Conservation (phyloP, 2,329 filamentous ascomycete species). For the Cordyceps farinosa region DNA sequence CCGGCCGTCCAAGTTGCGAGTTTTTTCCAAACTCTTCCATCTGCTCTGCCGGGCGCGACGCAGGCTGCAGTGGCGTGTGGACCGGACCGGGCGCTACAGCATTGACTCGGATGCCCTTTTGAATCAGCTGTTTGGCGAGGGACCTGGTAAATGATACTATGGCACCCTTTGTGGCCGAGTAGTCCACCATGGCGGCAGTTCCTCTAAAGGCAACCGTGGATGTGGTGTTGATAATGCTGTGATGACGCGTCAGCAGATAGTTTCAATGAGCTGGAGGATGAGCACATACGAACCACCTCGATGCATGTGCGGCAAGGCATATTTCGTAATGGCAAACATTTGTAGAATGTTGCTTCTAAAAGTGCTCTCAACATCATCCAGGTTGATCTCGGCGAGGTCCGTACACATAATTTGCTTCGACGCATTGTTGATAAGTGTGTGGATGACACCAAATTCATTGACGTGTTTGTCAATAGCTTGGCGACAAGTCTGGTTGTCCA, state of each 20-base stretch:
- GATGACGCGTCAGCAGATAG: not conserved
- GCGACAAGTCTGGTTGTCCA: constrained; percentile 47
- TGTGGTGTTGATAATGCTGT: constrained; percentile 54
- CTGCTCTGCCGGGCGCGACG: constrained; percentile 40
- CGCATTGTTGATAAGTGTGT: constrained; percentile 58
- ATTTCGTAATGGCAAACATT: constrained; percentile 59
- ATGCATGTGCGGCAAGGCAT: constrained; percentile 52
- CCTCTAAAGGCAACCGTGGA: constrained; percentile 54
- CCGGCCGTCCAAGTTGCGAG: constrained; percentile 35
- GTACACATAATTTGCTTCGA: constrained; percentile 53
- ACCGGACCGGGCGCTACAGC: constrained; percentile 42
- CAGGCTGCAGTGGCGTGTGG: constrained; percentile 42
- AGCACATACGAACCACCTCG: constrained; percentile 41
- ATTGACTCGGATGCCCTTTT: constrained; percentile 56
- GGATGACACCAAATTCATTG: constrained; percentile 42
- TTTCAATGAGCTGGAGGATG: no score
- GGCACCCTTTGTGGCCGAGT: constrained; percentile 55
- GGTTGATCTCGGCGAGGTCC: constrained; percentile 51
- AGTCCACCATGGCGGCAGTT: constrained; percentile 49
- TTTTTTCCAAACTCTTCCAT: constrained; percentile 43
- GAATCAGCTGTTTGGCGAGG: constrained; percentile 49
- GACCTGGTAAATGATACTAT: constrained; percentile 54
- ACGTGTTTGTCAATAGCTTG: constrained; percentile 52
- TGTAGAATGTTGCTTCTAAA: constrained; percentile 56
- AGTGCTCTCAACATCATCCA: constrained; percentile 51